These are phyloP conservation scores for Plasmopara halstedii DNA, from an alignment of 352 stramenopile species.

Conservation along the genomic window DNA sequence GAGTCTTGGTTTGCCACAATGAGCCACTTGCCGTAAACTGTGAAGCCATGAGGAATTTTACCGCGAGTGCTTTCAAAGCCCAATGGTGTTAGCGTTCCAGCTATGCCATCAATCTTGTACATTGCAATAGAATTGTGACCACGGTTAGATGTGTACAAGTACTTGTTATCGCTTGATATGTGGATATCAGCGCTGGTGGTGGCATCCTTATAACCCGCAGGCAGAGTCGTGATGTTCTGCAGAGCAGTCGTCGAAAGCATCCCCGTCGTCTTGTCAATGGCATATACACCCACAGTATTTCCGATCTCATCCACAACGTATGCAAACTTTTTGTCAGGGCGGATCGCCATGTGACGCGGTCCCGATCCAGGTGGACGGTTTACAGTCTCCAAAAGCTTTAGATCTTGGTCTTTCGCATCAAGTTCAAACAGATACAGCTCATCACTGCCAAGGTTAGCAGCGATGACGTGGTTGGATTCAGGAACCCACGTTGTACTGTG, in stretches of 20 bases:
- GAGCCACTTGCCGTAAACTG: slow-evolving; percentile 38
- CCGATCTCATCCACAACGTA: slow-evolving; percentile 60
- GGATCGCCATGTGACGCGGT: slow-evolving; percentile 58
- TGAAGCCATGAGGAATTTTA: slow-evolving; percentile 36
- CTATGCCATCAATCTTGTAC: slow-evolving; percentile 31
- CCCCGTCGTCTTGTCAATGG: slow-evolving; percentile 19
- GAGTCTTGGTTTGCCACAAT: slow-evolving; percentile 60
- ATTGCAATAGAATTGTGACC: slow-evolving; percentile 57
- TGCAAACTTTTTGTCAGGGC: slow-evolving; percentile 31
- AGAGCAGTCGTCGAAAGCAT: slow-evolving; percentile 20
- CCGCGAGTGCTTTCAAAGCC: slow-evolving; percentile 38
- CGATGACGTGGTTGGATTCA: slow-evolving; percentile 32
- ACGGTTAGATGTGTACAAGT: slow-evolving; percentile 63
- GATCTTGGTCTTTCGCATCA: slow-evolving; percentile 26
- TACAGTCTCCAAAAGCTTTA: slow-evolving; percentile 19
- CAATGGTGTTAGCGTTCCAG: slow-evolving; percentile 27
- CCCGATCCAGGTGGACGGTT: slow-evolving; percentile 31
- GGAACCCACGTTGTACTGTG: slow-evolving; percentile 62
- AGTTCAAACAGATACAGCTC: slow-evolving; percentile 45
- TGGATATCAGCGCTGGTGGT: slow-evolving; percentile 42
- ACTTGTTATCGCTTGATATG: slow-evolving; percentile 40
- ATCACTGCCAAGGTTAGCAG: slow-evolving; percentile 57
- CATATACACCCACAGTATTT: slow-evolving; percentile 54
- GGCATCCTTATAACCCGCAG: slow-evolving; percentile 19
- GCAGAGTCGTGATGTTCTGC: slow-evolving; percentile 53